Evolutionary conservation across 1,284 basidiomycete species (phyloP).

Genomic region (Trametes pubescens): DNA sequence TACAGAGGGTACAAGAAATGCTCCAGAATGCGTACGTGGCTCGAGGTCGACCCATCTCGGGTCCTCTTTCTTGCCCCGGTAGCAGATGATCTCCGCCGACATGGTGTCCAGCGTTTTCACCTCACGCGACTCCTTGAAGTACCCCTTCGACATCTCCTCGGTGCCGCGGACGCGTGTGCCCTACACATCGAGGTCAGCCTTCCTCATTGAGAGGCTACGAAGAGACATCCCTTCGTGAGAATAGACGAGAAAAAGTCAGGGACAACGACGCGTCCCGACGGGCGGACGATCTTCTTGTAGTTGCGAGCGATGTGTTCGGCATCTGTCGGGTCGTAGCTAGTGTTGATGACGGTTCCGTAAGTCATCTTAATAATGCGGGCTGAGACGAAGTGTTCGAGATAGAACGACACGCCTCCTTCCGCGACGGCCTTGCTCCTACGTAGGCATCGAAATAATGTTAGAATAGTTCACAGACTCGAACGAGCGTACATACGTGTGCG

Average conservation of each 20-base stretch:
- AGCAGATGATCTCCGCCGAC: constrained; percentile 49
- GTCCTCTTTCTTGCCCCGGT: constrained; percentile 47
- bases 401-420: constrained; percentile 48
- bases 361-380: constrained; percentile 46
- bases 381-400: constrained; percentile 47
- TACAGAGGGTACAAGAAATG: neutral
- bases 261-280: constrained; percentile 42
- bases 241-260: constrained; percentile 47
- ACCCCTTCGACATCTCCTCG: constrained; percentile 37
- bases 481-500: constrained; percentile 36
- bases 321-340: constrained; percentile 41
- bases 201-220: neutral
- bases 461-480: too few species aligned
- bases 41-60: constrained; percentile 58
- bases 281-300: constrained; percentile 36
- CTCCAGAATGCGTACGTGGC: constrained; percentile 41
- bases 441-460: neutral
- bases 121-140: constrained; percentile 35
- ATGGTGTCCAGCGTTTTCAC: constrained; percentile 38
- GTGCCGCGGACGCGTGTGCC: constrained; percentile 47
- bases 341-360: constrained; percentile 46
- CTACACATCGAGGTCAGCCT: constrained; percentile 37
- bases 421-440: constrained; percentile 45
- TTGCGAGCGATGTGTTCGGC: constrained; percentile 44
- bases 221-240: constrained; percentile 42